Percentiles rank a stretch among this genome's conserved stretches.
These are phyloP conservation scores for Smittium culicis DNA, from an alignment of 371 early-diverging fungal species.

Conservation along the genomic window DNA sequence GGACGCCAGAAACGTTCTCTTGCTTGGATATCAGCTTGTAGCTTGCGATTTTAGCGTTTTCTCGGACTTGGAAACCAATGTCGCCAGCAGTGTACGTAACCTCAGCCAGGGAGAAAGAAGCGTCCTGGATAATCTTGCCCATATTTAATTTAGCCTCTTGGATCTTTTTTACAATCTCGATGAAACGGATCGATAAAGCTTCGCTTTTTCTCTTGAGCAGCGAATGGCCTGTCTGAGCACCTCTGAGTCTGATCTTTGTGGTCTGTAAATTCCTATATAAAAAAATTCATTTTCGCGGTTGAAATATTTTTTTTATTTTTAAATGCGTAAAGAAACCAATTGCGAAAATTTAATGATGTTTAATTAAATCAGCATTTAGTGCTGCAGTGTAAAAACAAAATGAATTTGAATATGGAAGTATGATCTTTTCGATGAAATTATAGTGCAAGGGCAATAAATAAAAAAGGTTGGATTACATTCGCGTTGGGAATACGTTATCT, in stretches of 20 bases:
- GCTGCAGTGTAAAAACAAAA: neutral
- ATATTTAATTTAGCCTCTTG: conserved; percentile 88
- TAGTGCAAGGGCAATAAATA: no score
- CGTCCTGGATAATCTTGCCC: conserved; percentile 94
- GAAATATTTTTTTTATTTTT: neutral
- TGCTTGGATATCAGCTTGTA: conserved; percentile 77
- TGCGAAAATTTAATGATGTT: no score
- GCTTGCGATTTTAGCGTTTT: conserved; percentile 80
- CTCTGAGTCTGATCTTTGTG: conserved; percentile 92
- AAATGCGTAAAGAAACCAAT: no score
- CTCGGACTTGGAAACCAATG: conserved; percentile 90
- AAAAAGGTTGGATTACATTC: conserved; percentile 49
- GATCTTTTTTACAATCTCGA: conserved; percentile 87
- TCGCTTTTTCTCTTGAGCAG: conserved; percentile 96
- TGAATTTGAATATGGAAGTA: neutral
- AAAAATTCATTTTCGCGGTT: neutral
- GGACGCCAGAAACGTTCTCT: conserved; percentile 96
- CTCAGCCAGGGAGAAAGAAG: conserved; percentile 94
- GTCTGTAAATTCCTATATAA: conserved; percentile 71
- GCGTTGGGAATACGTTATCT: conserved; percentile 71
- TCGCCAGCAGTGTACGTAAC: conserved; percentile 96
- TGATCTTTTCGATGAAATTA: no score
- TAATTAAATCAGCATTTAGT: no score
- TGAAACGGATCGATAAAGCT: conserved; percentile 91
- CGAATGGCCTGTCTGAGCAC: conserved; percentile 96